Conservation (phyloP, 345 rosid genomes). For the Pistacia atlantica region DNA sequence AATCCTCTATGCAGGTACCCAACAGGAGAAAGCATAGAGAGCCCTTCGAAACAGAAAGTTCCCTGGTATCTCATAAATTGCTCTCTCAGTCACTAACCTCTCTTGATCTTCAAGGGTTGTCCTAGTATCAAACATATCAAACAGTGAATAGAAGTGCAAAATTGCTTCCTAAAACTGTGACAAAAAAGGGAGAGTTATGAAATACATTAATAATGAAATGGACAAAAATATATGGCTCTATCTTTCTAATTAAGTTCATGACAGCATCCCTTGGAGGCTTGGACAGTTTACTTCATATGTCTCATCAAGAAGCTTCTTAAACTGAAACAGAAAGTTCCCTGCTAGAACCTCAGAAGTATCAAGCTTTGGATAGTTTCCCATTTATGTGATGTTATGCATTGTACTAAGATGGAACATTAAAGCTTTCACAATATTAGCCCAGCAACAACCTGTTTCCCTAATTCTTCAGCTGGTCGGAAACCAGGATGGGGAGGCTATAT, state of each 20-base stretch:
- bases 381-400: slow-evolving; percentile 56
- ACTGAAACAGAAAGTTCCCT: slow-evolving; percentile 61
- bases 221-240: slow-evolving; percentile 58
- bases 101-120: slow-evolving; percentile 40
- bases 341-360: slow-evolving; percentile 48
- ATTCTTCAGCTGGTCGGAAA: slow-evolving; percentile 76
- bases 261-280: slow-evolving; percentile 41
- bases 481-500: slow-evolving; percentile 82
- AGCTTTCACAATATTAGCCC: slow-evolving; percentile 68
- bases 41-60: slow-evolving; percentile 59
- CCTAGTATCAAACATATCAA: slow-evolving; percentile 59
- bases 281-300: slow-evolving; percentile 58
- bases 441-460: slow-evolving; percentile 62
- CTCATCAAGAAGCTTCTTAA: slow-evolving; percentile 69
- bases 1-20: slow-evolving; percentile 49
- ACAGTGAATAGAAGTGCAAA: slow-evolving; percentile 67
- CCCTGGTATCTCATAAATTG: slow-evolving; percentile 73
- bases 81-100: slow-evolving; percentile 69
- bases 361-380: slow-evolving; percentile 71
- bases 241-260: slow-evolving; percentile 54
- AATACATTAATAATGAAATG: slow-evolving; percentile 50
- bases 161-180: slow-evolving; percentile 75
- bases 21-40: slow-evolving; percentile 59
- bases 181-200: slow-evolving; percentile 67
- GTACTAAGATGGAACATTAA: slow-evolving; percentile 74